Conservation (phyloP, 768 basidiomycete genomes). For the Imleria badia region DNA sequence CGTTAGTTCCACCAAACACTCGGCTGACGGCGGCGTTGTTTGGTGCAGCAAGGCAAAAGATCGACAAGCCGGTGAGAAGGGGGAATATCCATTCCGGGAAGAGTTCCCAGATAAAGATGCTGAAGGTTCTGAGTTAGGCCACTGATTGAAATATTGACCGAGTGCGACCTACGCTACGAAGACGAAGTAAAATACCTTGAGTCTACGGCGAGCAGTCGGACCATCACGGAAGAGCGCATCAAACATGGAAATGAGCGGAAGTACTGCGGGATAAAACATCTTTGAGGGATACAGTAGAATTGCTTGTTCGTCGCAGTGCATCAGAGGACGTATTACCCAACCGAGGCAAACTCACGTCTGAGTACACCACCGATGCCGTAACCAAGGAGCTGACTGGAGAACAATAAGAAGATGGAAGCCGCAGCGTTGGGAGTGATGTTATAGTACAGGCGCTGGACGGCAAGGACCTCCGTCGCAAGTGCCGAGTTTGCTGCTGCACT, state of each 20-base stretch:
- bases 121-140: constrained; percentile 11
- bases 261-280: constrained; percentile 40
- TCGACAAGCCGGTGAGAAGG: constrained; percentile 57
- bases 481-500: constrained; percentile 55
- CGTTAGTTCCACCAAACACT: constrained; percentile 60
- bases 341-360: constrained; percentile 36
- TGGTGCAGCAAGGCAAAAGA: constrained; percentile 57
- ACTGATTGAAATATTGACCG: constrained; percentile 14
- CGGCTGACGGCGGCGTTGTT: constrained; percentile 50
- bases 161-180: constrained; percentile 31
- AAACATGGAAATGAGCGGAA: constrained; percentile 25
- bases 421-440: constrained; percentile 48
- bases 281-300: constrained; percentile 43
- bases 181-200: constrained; percentile 32
- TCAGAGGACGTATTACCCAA: background rate
- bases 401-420: constrained; percentile 44
- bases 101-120: constrained; percentile 33
- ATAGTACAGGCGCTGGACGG: constrained; percentile 55
- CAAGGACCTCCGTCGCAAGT: constrained; percentile 52
- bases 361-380: constrained; percentile 56
- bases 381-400: constrained; percentile 39
- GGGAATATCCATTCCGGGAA: constrained; percentile 47
- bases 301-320: constrained; percentile 7
- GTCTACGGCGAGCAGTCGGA: constrained; percentile 38
- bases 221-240: constrained; percentile 43